Conservation (phyloP, 2,329 filamentous ascomycete genomes). For the Rosellinia necatrix region DNA sequence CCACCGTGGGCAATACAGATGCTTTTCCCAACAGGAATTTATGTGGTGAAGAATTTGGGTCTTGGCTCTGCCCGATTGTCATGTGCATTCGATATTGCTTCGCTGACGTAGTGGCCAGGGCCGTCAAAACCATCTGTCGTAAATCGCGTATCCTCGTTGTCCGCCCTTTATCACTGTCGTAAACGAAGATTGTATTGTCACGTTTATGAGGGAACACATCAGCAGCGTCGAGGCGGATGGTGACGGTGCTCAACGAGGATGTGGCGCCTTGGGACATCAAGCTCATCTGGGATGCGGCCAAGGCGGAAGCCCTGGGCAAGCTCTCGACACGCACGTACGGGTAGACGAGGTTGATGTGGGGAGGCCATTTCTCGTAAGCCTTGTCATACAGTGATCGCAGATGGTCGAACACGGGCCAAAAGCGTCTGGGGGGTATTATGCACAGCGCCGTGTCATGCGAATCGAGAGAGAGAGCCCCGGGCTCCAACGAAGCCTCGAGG, state of each 20-base stretch:
- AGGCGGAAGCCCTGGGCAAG: conserved; percentile 50
- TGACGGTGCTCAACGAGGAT: conserved; percentile 9
- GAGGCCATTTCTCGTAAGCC: conserved; percentile 64
- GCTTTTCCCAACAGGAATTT: conserved; percentile 59
- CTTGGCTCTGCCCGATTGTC: conserved; percentile 63
- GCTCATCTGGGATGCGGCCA: conserved; percentile 45
- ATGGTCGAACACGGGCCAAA: conserved; percentile 55
- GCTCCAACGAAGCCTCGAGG: conserved; percentile 1
- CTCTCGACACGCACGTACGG: conserved; percentile 61
- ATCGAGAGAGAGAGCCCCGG: conserved; percentile 16
- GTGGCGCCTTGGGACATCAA: conserved; percentile 15
- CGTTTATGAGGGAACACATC: conserved; percentile 56
- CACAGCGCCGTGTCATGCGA: conserved; percentile 66
- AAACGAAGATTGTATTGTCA: conserved; percentile 55
- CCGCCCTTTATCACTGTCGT: conserved; percentile 37
- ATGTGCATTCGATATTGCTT: conserved; percentile 54
- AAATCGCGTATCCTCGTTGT: conserved; percentile 40
- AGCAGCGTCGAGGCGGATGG: conserved; percentile 46
- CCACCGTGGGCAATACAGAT: conserved; percentile 50
- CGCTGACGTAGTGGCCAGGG: conserved; percentile 41
- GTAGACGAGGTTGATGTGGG: conserved; percentile 69
- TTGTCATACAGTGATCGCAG: conserved; percentile 68
- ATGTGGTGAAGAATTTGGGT: conserved; percentile 50
- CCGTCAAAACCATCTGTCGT: conserved; percentile 42
- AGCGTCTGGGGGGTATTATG: conserved; percentile 56